A percentile compares a stretch with the other conserved stretches of the same genome.
phyloP scores from a whole-genome alignment of 352 stramenopile species.

The Peronosclerospora sorghi region DNA sequence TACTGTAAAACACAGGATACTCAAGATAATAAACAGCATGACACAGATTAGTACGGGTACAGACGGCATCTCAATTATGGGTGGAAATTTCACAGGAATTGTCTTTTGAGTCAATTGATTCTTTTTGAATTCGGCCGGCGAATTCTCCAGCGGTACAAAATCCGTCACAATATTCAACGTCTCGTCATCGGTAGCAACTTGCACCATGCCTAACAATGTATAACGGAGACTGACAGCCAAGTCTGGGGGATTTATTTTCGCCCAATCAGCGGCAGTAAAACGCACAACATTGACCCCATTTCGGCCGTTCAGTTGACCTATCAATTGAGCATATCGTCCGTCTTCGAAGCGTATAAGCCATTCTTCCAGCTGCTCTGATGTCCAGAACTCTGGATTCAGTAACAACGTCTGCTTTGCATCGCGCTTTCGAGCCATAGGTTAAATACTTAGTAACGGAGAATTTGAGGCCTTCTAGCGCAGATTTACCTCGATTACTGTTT shows the following conservation, averaged over 20 bases:
- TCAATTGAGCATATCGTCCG: conserved; percentile 53
- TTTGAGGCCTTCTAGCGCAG: too few relatives aligned
- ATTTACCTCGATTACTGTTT: too few relatives aligned
- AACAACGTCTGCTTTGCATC: conserved; percentile 66
- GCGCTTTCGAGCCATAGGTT: background rate
- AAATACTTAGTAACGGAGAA: too few relatives aligned
- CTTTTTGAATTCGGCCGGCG: conserved; percentile 11
- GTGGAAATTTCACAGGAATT: conserved; percentile 63
- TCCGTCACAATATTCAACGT: conserved; percentile 66
- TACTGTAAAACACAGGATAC: conserved; percentile 67
- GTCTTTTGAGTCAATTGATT: conserved; percentile 7
- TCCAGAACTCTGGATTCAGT: conserved; percentile 76
- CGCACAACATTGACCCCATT: conserved; percentile 60
- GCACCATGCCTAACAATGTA: conserved; percentile 78
- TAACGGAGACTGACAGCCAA: conserved; percentile 74
- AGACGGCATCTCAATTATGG: conserved; percentile 70
- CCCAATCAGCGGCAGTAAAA: conserved; percentile 52
- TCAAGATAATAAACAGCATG: conserved; percentile 39
- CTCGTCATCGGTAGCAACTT: conserved; percentile 57
- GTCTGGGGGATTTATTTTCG: conserved; percentile 38
- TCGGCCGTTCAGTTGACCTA: conserved; percentile 37
- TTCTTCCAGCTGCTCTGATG: conserved; percentile 57
- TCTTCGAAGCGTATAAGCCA: conserved; percentile 70
- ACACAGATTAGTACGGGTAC: conserved; percentile 36
- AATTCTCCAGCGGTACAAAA: conserved; percentile 40